Evolutionary conservation across 352 stramenopile species (phyloP), one percentile per base, ranked within the genome.

Genomic region (Phytophthora litchii): DNA sequence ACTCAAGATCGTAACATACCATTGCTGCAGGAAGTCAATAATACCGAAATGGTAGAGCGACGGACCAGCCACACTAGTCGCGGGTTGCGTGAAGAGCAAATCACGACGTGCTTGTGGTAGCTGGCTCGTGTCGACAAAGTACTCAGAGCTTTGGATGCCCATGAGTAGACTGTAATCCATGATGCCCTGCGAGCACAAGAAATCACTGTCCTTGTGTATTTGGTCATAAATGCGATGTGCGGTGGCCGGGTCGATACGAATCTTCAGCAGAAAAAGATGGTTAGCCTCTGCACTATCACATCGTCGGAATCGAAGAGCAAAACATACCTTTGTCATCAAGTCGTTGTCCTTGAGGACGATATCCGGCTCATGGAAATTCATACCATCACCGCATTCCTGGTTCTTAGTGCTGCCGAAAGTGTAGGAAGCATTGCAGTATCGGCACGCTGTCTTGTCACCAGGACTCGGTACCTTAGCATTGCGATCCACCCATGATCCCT

Each of bases 131-230:
- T 95, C 86, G 9, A 95, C 86, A 63, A 91, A 89, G 54, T 93
- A 95, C 68, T 95, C 86, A 14, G 83, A 95, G 61, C 84, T 94
- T 60, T 94, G 84, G 41, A 97, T 87, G 27, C 89, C 89, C 80
- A 97, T 92, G 43, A 97, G 86, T 42, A 97, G 67, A 77, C 78
- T 93, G 69, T 97, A 97, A 72, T 97, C 89, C 89, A 97, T 97
- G 61, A 97, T 96, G 37, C 88, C 88, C 54, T 94, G 82, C 12
- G 86, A 85, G 64, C 85, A 92, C 61, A 96, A 66, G 50, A 96
- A 96, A 65, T 94, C 83, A 20, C 79, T 91, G 72, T 96, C 88
- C 54, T 86, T 88, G 70, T 92, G 82, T 50, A 95, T 90, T 47
- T 95, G 86, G 61, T 94, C 84, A 54, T 94, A 95, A 27, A 95